phyloP scores from a whole-genome alignment of 352 stramenopile genomes.

The Pythium utonaiense region DNA sequence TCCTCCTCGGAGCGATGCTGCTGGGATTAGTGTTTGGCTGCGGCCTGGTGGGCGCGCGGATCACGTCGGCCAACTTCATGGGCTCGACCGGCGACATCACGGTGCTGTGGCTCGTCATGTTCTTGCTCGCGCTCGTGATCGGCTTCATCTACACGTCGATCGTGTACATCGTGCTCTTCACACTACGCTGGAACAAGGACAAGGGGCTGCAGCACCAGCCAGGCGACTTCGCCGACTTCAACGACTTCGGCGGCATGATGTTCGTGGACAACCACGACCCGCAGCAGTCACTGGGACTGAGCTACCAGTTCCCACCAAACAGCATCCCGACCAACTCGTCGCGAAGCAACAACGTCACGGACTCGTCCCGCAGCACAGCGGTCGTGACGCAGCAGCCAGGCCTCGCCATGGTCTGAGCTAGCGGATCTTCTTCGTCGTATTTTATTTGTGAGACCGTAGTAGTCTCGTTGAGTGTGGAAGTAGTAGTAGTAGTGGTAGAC shows the following conservation, averaged over 20 bases:
- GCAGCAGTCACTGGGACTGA: background rate
- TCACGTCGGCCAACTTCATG: slow-evolving; percentile 37
- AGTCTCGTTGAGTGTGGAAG: background rate
- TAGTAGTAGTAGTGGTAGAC: background rate
- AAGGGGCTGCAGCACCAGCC: slow-evolving; percentile 16
- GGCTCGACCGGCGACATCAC: slow-evolving; percentile 28
- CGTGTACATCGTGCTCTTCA: slow-evolving; percentile 41
- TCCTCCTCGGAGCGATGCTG: slow-evolving; percentile 31
- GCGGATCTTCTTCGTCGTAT: background rate
- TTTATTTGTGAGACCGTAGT: background rate
- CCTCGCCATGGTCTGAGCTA: slow-evolving; percentile 8
- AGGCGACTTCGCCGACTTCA: background rate
- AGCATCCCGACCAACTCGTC: slow-evolving; percentile 11
- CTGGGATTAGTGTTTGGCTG: slow-evolving; percentile 30
- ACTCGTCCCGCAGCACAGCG: slow-evolving; percentile 7
- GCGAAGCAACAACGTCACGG: slow-evolving; percentile 5
- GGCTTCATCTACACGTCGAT: slow-evolving; percentile 43
- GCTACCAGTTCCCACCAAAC: slow-evolving; percentile 13
- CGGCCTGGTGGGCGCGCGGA: slow-evolving; percentile 33
- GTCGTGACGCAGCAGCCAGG: slow-evolving; percentile 16
- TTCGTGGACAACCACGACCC: slow-evolving; percentile 10
- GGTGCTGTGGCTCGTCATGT: slow-evolving; percentile 46
- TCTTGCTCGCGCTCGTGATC: slow-evolving; percentile 36
- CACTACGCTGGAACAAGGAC: slow-evolving; percentile 35
- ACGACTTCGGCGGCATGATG: slow-evolving; percentile 17